phyloP scores from a whole-genome alignment of 2,329 filamentous ascomycete genomes.

The Aureobasidium sp. region DNA sequence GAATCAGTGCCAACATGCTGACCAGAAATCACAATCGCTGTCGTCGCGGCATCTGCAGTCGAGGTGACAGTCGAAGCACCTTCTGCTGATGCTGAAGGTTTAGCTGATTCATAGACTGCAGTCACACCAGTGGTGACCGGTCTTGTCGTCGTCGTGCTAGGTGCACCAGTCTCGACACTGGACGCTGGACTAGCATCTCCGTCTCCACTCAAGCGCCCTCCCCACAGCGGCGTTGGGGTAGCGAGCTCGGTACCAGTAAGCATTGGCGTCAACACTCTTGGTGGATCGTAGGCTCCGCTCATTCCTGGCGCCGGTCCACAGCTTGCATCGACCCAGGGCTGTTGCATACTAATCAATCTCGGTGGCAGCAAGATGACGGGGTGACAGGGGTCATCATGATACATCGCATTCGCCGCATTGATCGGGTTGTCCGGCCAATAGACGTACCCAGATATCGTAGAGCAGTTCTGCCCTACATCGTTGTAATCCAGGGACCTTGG shows the following conservation, averaged over 20 bases:
- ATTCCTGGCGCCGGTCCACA: constrained; percentile 1
- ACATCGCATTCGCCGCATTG: constrained; percentile 1
- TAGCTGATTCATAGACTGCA: background rate
- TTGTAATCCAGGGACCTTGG: constrained; percentile 1
- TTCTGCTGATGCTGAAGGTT: background rate
- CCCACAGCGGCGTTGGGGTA: background rate
- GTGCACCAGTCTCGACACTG: background rate
- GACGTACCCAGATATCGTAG: constrained; percentile 5
- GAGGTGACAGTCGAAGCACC: background rate
- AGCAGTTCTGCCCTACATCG: constrained; percentile 15
- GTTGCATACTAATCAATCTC: constrained; percentile 10
- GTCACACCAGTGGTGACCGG: constrained; percentile 6
- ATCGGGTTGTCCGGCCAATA: constrained; percentile 18
- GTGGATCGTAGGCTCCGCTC: constrained; percentile 14
- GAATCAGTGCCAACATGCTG: background rate
- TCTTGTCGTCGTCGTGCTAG: constrained; percentile 5
- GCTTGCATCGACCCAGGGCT: background rate
- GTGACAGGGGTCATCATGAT: constrained; percentile 7
- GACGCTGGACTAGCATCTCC: constrained; percentile 1
- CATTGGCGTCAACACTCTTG: constrained; percentile 10
- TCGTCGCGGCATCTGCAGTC: background rate
- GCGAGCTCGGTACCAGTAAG: background rate
- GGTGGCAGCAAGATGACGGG: constrained; percentile 9
- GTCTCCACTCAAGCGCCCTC: background rate
- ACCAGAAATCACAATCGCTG: constrained; percentile 5